Evolutionary conservation across 371 early-diverging fungal species (phyloP).

Genomic region (Chytridiales sp.): DNA sequence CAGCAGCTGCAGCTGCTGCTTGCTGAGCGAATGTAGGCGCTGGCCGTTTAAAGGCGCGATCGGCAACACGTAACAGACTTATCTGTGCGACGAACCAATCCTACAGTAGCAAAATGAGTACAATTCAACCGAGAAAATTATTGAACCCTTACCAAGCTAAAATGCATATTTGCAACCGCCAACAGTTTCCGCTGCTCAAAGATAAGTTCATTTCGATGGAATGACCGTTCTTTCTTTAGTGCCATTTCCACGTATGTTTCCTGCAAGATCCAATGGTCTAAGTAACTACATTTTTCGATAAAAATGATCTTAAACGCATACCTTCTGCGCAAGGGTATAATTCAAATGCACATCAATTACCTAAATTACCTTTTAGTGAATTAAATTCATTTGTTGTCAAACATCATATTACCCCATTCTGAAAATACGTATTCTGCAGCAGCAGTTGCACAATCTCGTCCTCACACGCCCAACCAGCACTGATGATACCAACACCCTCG

Average conservation of each 20-base stretch:
- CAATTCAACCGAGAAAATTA: constrained; percentile 25
- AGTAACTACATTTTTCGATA: too few species aligned
- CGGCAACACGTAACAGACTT: constrained; percentile 26
- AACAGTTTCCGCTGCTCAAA: constrained; percentile 77
- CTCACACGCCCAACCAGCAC: constrained; percentile 83
- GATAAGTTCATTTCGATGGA: constrained; percentile 77
- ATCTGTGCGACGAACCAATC: constrained; percentile 73
- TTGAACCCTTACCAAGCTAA: constrained; percentile 65
- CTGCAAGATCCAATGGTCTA: constrained; percentile 29
- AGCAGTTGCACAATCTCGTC: constrained; percentile 66
- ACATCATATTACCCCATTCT: constrained; percentile 39
- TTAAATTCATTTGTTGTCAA: not conserved
- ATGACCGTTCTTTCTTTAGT: constrained; percentile 75
- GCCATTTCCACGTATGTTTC: constrained; percentile 77
- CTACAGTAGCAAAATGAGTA: constrained; percentile 26
- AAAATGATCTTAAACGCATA: too few species aligned
- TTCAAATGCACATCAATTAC: too few species aligned
- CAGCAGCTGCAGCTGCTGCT: constrained; percentile 11
- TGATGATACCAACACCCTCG: constrained; percentile 50
- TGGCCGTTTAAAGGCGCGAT: too few species aligned
- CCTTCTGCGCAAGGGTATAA: constrained; percentile 29
- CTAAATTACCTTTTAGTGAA: not conserved
- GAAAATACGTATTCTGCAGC: constrained; percentile 62
- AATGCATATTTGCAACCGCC: constrained; percentile 74
- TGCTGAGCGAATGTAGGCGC: too few species aligned